phyloP scores from a whole-genome alignment of 306 rosid species.

The Vicia sativa region DNA sequence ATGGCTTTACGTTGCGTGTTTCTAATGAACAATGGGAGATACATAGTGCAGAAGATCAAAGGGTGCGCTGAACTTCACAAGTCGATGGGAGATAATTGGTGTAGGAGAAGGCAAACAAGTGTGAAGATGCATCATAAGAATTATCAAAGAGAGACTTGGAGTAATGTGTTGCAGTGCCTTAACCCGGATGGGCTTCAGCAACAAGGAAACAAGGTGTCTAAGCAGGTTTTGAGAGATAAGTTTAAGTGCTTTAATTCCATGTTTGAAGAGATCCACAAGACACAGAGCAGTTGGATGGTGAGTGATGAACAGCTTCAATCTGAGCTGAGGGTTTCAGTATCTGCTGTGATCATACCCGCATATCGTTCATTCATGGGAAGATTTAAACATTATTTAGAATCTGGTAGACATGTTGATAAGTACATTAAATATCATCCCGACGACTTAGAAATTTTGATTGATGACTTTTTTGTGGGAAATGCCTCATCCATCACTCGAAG shows the following conservation, averaged over 20 bases:
- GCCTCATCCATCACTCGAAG: constrained; percentile 48
- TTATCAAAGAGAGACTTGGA: constrained; percentile 81
- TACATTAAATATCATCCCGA: constrained; percentile 82
- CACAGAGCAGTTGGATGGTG: constrained; percentile 78
- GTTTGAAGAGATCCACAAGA: constrained; percentile 78
- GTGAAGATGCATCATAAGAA: constrained; percentile 66
- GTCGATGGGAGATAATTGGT: constrained; percentile 73
- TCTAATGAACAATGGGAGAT: constrained; percentile 87
- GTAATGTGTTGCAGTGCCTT: constrained; percentile 61
- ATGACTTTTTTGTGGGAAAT: constrained; percentile 70
- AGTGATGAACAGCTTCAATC: constrained; percentile 82
- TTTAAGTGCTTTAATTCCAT: constrained; percentile 67
- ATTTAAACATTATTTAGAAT: constrained; percentile 66
- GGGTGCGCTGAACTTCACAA: constrained; percentile 61
- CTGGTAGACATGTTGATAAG: constrained; percentile 62
- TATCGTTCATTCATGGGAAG: constrained; percentile 72
- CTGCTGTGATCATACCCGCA: constrained; percentile 79
- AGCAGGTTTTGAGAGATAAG: constrained; percentile 67
- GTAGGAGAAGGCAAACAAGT: constrained; percentile 61
- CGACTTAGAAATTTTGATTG: constrained; percentile 72
- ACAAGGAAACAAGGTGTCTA: constrained; percentile 55
- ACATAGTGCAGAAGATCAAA: constrained; percentile 74
- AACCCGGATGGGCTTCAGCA: constrained; percentile 61
- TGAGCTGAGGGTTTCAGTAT: constrained; percentile 71
- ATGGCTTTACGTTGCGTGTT: constrained; percentile 56